Percentiles rank a stretch among this genome's conserved stretches.
These are phyloP conservation scores for Batkoa obscura DNA, from an alignment of 371 early-diverging fungal genomes.

Conservation along the genomic window DNA sequence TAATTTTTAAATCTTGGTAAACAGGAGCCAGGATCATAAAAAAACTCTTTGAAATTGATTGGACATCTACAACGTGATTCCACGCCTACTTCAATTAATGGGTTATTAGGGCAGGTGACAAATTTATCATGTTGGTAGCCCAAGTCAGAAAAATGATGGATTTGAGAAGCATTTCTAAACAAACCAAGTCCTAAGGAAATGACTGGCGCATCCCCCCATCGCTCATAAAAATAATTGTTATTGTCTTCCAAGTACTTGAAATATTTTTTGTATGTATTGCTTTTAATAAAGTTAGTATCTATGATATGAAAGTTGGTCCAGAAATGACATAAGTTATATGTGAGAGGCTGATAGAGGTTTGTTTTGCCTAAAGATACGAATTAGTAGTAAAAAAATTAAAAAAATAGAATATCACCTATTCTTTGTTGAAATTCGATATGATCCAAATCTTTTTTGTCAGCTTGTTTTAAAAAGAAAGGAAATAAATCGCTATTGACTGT, in stretches of 20 bases:
- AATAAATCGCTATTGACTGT: no score
- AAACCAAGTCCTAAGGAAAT: constrained; percentile 22
- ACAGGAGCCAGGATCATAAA: no score
- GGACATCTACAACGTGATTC: neutral
- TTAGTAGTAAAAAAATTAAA: no score
- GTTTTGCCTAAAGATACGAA: no score
- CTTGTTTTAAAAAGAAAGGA: constrained; percentile 1
- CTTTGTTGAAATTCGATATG: neutral
- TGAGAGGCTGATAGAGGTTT: no score
- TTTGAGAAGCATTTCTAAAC: constrained; percentile 16
- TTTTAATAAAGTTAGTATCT: constrained; percentile 1
- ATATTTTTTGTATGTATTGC: neutral
- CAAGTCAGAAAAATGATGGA: constrained; percentile 27
- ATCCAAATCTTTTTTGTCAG: constrained; percentile 16
- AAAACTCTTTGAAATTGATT: no score
- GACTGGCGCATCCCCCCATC: constrained; percentile 39
- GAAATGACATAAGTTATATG: constrained; percentile 12
- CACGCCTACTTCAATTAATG: neutral
- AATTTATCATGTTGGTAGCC: constrained; percentile 15
- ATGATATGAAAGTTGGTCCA: constrained; percentile 10
- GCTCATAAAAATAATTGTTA: constrained; percentile 23
- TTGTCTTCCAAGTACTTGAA: constrained; percentile 7
- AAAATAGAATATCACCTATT: no score
- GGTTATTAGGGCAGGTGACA: constrained; percentile 1
- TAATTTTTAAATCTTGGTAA: no score